These are phyloP conservation scores for Telopea speciosissima DNA, from an alignment of 177 flowering plant genomes.

Conservation along the genomic window DNA sequence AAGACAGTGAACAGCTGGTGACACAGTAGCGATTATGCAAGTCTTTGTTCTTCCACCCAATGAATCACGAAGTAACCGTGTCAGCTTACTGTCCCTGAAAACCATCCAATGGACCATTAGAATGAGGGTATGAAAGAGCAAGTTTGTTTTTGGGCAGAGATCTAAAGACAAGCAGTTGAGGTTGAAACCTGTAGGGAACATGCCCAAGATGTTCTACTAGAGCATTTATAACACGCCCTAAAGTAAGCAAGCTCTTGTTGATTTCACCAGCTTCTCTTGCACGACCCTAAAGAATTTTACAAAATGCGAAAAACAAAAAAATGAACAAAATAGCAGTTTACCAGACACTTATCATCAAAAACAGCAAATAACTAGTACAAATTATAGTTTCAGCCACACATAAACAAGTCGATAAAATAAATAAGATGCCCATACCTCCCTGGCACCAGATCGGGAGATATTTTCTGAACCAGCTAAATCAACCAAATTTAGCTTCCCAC, in stretches of 20 bases:
- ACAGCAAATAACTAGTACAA: not conserved
- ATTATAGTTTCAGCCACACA: too few species aligned
- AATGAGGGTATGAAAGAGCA: not conserved
- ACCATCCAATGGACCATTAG: not conserved
- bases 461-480: constrained; percentile 97
- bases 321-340: not conserved
- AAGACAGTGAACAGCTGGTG: constrained; percentile 92
- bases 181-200: constrained; percentile 74
- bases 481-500: constrained; percentile 90
- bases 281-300: constrained; percentile 53
- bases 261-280: constrained; percentile 99
- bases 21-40: constrained; percentile 96
- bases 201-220: constrained; percentile 98
- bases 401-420: not conserved
- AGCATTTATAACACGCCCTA: constrained; percentile 91
- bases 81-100: constrained; percentile 85
- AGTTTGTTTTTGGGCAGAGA: not conserved
- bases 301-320: not conserved
- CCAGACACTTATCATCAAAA: not conserved
- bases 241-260: constrained; percentile 88
- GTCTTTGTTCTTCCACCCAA: constrained; percentile 95
- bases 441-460: constrained; percentile 93
- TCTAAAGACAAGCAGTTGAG: not conserved
- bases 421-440: constrained; percentile 53
- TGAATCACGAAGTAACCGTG: constrained; percentile 87